These are phyloP conservation scores for Rubia peregrina DNA, from an alignment of 305 asterid species.

Conservation along the genomic window DNA sequence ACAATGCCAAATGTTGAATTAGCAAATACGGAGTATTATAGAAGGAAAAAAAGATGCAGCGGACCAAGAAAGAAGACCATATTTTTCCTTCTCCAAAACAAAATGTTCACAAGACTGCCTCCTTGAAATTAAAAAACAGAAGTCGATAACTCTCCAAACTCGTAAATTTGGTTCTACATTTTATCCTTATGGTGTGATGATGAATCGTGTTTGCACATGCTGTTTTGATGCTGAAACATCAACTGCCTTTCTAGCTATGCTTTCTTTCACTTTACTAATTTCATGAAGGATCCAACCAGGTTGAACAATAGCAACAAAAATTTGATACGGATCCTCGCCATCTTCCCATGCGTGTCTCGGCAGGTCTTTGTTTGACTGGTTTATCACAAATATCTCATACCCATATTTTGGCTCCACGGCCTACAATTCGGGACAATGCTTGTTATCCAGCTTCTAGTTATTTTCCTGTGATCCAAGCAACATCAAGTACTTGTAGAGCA, in stretches of 20 bases:
- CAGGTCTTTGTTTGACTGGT: conserved; percentile 6
- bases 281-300: conserved; percentile 7
- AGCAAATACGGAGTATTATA: not conserved
- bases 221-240: conserved; percentile 7
- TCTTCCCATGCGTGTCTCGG: conserved; percentile 12
- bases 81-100: not conserved
- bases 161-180: not conserved
- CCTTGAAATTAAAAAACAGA: not conserved
- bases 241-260: conserved; percentile 4
- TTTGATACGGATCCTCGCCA: not conserved
- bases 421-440: conserved; percentile 3
- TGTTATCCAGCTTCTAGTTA: conserved; percentile 5
- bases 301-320: conserved; percentile 2
- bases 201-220: conserved; percentile 7
- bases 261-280: conserved; percentile 1
- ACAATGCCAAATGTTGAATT: not conserved
- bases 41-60: not conserved
- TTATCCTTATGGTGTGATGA: not conserved
- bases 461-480: not conserved
- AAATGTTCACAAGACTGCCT: not conserved
- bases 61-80: not conserved
- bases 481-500: conserved; percentile 10
- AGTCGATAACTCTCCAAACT: not conserved
- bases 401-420: conserved; percentile 11
- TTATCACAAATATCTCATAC: not conserved